phyloP scores from a whole-genome alignment of 495 filamentous ascomycete species.

The Alectoria sarmentosa region DNA sequence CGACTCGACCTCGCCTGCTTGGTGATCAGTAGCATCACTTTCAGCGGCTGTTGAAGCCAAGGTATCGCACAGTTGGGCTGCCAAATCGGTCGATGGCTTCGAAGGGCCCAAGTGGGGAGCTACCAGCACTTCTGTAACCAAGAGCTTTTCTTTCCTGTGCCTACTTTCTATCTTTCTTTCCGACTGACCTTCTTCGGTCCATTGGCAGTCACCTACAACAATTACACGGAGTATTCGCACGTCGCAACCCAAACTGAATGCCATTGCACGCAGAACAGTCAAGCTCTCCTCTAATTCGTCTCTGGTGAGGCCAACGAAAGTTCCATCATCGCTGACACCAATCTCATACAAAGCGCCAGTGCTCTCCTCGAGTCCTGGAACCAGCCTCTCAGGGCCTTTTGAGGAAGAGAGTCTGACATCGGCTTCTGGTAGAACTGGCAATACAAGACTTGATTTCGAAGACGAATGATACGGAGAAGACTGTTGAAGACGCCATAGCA shows the following conservation, averaged over 20 bases:
- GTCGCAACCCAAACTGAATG: constrained; percentile 78
- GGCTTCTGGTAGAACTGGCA: constrained; percentile 66
- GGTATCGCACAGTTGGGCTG: not conserved
- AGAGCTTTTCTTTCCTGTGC: constrained; percentile 52
- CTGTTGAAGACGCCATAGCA: constrained; percentile 92
- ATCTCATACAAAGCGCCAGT: constrained; percentile 94
- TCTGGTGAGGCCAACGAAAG: constrained; percentile 78
- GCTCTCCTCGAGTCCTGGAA: constrained; percentile 84
- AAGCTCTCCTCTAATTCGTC: constrained; percentile 92
- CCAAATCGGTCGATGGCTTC: constrained; percentile 21
- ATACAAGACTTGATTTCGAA: constrained; percentile 58
- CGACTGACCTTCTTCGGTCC: constrained; percentile 43
- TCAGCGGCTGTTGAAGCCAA: not conserved
- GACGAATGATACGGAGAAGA: constrained; percentile 84
- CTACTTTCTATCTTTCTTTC: constrained; percentile 27
- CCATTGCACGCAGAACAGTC: constrained; percentile 77
- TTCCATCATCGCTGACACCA: constrained; percentile 90
- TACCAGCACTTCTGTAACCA: constrained; percentile 82
- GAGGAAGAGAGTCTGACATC: constrained; percentile 43
- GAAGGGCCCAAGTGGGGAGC: constrained; percentile 52
- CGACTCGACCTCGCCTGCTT: constrained; percentile 27
- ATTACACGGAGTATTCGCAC: constrained; percentile 80
- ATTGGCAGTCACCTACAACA: constrained; percentile 81
- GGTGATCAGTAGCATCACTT: not conserved
- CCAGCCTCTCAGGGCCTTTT: constrained; percentile 52